Evolutionary conservation across 345 rosid genomes (phyloP).

Genomic region (Aurinia saxatilis): DNA sequence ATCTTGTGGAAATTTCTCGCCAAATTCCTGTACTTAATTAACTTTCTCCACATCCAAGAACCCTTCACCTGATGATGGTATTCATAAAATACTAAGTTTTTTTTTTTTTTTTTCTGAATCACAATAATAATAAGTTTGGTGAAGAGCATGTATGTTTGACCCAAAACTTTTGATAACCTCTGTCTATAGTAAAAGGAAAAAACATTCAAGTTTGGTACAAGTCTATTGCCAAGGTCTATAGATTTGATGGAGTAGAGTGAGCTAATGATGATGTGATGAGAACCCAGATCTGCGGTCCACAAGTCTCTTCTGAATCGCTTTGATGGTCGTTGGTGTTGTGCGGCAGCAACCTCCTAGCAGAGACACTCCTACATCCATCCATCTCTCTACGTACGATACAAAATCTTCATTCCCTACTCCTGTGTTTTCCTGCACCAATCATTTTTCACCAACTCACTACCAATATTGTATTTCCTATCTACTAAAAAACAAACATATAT

Average conservation of each 20-base stretch:
- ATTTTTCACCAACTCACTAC: background rate
- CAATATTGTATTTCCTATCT: too few species aligned
- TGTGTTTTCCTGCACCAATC: constrained; percentile 52
- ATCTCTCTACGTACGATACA: constrained; percentile 56
- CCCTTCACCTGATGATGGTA: too few species aligned
- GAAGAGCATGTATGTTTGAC: too few species aligned
- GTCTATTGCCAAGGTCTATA: background rate
- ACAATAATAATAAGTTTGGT: too few species aligned
- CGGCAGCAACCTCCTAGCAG: constrained; percentile 68
- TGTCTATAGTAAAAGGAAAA: background rate
- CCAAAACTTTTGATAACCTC: too few species aligned
- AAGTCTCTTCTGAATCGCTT: constrained; percentile 45
- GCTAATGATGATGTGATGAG: background rate
- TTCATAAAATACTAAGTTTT: too few species aligned
- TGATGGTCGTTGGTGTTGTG: constrained; percentile 63
- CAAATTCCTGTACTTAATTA: too few species aligned
- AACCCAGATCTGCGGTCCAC: constrained; percentile 28
- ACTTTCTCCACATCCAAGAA: too few species aligned
- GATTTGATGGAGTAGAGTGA: background rate
- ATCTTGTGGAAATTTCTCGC: too few species aligned
- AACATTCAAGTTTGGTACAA: constrained; percentile 1
- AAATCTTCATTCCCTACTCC: constrained; percentile 69
- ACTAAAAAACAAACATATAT: too few species aligned
- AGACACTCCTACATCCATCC: constrained; percentile 65
- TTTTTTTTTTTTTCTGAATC: too few species aligned